Evolutionary conservation across 73 alveolate species (phyloP).

Genomic region (Tetrahymena borealis): DNA sequence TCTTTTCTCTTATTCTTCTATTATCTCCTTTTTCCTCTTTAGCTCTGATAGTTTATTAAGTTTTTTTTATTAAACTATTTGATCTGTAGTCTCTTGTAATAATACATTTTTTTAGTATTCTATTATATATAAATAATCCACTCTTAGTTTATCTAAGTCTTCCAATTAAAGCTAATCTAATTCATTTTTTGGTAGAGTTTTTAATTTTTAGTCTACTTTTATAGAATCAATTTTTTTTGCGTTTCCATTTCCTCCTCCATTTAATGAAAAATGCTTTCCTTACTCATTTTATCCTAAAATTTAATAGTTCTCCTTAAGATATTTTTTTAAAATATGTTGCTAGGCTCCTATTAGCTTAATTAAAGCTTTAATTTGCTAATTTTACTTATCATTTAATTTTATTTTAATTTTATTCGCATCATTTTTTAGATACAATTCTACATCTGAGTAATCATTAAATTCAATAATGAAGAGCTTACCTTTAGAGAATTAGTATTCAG

Average conservation of each 20-base stretch:
- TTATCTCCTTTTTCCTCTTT: background rate
- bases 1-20: background rate
- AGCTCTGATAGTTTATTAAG: too few relatives aligned
- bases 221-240: background rate
- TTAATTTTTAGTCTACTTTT: background rate
- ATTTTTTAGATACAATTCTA: too few relatives aligned
- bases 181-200: background rate
- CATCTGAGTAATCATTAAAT: too few relatives aligned
- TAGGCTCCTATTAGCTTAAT: too few relatives aligned
- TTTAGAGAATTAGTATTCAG: too few relatives aligned
- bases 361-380: too few relatives aligned
- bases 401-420: too few relatives aligned
- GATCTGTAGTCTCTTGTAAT: background rate
- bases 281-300: background rate
- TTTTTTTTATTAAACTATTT: background rate
- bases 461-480: too few relatives aligned
- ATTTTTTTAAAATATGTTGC: background rate
- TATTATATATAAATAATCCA: background rate
- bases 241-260: background rate
- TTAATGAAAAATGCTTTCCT: background rate
- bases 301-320: background rate
- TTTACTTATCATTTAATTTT: too few relatives aligned
- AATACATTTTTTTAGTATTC: background rate
- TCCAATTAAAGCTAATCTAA: background rate
- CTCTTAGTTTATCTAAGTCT: background rate